phyloP scores from a whole-genome alignment of 176 grass and related monocot genomes.

The Thalia dealbata region DNA sequence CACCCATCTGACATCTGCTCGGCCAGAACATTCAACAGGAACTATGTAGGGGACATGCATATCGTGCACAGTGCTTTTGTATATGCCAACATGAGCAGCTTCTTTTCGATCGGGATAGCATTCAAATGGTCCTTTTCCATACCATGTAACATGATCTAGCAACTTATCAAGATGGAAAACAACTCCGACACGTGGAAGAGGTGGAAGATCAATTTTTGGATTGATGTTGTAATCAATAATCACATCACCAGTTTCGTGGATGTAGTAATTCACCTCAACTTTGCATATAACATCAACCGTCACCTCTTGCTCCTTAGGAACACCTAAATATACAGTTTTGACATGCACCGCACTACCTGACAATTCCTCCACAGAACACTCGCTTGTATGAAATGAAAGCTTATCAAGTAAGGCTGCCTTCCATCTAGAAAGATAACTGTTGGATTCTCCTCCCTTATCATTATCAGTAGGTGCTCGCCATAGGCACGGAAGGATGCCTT shows the following conservation, averaged over 20 bases:
- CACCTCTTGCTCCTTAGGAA: constrained; percentile 29
- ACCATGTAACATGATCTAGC: constrained; percentile 47
- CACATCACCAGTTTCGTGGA: constrained; percentile 55
- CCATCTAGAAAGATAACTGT: constrained; percentile 52
- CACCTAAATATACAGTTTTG: constrained; percentile 35
- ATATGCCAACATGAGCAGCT: constrained; percentile 53
- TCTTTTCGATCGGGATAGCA: constrained; percentile 88
- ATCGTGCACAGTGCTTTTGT: constrained; percentile 48
- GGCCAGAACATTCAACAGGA: constrained; percentile 48
- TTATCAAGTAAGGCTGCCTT: constrained; percentile 50
- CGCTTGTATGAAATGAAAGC: constrained; percentile 37
- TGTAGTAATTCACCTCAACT: constrained; percentile 36
- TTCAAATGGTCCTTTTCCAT: constrained; percentile 71
- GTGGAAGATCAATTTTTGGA: constrained; percentile 61
- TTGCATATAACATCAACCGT: constrained; percentile 23
- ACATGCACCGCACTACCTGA: constrained; percentile 40
- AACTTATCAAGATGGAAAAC: constrained; percentile 51
- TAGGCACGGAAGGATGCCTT: constrained; percentile 76
- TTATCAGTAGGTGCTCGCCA: constrained; percentile 90
- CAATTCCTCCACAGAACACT: constrained; percentile 46
- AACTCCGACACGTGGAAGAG: constrained; percentile 63
- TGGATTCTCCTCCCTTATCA: constrained; percentile 62
- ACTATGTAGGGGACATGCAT: constrained; percentile 82
- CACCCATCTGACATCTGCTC: constrained; percentile 64
- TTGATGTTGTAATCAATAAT: constrained; percentile 55